phyloP scores from a whole-genome alignment of 129 eudicot species.

The Scalesia atractyloides region DNA sequence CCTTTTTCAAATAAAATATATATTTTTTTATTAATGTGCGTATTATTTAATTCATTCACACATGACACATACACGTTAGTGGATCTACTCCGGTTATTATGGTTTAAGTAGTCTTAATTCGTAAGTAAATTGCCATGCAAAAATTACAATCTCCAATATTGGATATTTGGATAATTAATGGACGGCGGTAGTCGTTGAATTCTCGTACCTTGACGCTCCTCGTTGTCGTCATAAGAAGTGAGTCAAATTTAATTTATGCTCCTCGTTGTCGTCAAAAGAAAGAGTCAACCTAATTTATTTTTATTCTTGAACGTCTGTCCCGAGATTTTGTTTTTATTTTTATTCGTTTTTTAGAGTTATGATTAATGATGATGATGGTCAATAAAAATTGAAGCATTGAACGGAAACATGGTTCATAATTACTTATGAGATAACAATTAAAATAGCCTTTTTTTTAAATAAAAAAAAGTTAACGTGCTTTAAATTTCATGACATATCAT shows the following conservation, averaged over 20 bases:
- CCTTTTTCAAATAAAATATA: background rate
- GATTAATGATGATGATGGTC: too few species aligned
- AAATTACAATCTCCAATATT: background rate
- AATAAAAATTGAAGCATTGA: too few species aligned
- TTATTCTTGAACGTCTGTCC: too few species aligned
- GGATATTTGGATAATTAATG: slow-evolving; percentile 11
- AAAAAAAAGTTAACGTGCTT: too few species aligned
- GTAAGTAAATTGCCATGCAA: slow-evolving; percentile 2
- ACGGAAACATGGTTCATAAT: too few species aligned
- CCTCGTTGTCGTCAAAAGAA: background rate
- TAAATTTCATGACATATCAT: too few species aligned
- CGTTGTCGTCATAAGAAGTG: background rate
- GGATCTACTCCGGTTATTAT: background rate
- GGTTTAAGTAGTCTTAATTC: background rate
- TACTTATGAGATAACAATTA: too few species aligned
- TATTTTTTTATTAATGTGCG: background rate
- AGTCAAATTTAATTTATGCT: background rate
- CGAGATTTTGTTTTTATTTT: too few species aligned
- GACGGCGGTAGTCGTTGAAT: slow-evolving; percentile 4
- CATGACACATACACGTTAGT: background rate
- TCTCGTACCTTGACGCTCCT: slow-evolving; percentile 1
- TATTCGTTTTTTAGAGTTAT: too few species aligned
- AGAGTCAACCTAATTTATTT: too few species aligned
- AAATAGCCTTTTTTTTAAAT: too few species aligned
- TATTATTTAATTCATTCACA: background rate